Evolutionary conservation across 2,329 filamentous ascomycete genomes (phyloP).

Genomic region (Epichloe hybrida): DNA sequence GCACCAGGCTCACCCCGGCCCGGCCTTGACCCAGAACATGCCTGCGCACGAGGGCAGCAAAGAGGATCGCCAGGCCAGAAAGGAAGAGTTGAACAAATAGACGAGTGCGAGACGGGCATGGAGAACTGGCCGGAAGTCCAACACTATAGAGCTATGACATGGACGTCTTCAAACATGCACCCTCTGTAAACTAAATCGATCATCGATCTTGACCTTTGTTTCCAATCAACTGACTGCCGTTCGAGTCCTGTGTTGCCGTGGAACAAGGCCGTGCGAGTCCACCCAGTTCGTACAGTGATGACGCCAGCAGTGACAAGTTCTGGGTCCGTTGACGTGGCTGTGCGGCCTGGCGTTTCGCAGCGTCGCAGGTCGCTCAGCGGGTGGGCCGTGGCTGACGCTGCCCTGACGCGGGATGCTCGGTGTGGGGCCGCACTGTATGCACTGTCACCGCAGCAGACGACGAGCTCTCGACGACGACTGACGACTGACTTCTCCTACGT

Average conservation of each 20-base stretch:
- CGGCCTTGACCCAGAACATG: constrained; percentile 40
- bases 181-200: neutral
- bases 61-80: constrained; percentile 53
- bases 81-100: constrained; percentile 50
- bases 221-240: neutral
- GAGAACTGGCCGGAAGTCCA: no score
- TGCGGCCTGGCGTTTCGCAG: neutral
- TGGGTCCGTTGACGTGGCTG: neutral
- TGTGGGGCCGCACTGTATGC: no score
- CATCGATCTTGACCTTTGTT: neutral
- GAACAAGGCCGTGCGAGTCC: no score
- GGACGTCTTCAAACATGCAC: neutral
- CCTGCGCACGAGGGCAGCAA: constrained; percentile 46
- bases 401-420: no score
- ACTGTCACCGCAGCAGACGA: no score
- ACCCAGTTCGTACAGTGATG: neutral
- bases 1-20: constrained; percentile 43
- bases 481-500: no score
- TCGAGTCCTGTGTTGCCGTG: no score
- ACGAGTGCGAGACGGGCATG: neutral
- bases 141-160: neutral
- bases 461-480: no score
- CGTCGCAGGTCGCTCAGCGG: neutral
- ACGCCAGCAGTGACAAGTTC: neutral
- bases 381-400: neutral